A percentile compares a stretch with the other conserved stretches of the same genome.
These are phyloP conservation scores for Terfezia boudieri DNA, from an alignment of 495 filamentous ascomycete genomes.

Conservation along the genomic window DNA sequence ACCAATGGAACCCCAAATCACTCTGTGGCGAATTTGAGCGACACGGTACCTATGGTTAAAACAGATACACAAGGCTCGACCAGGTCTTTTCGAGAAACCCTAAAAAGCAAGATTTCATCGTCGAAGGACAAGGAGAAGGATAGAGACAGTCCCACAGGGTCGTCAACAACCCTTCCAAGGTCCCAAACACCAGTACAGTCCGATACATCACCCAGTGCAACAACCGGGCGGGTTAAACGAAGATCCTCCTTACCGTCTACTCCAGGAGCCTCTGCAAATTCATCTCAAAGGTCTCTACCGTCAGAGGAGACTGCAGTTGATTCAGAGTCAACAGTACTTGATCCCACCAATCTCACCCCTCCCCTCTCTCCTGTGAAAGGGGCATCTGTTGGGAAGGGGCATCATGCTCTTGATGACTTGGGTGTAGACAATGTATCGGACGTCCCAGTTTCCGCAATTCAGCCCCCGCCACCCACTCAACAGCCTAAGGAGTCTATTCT, in stretches of 20 bases:
- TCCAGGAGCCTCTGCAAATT: conserved; percentile 13
- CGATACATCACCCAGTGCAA: conserved; percentile 50
- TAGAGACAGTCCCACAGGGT: conserved; percentile 53
- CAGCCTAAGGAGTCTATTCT: conserved; percentile 59
- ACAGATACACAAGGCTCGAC: conserved; percentile 89
- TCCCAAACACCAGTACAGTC: conserved; percentile 44
- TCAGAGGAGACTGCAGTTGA: conserved; percentile 14
- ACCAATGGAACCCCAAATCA: conserved; percentile 19
- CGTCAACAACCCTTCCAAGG: conserved; percentile 37
- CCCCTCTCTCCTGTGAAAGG: conserved; percentile 82
- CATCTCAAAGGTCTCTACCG: conserved; percentile 18
- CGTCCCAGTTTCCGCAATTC: conserved; percentile 47
- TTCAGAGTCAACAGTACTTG: conserved; percentile 16
- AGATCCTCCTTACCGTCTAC: conserved; percentile 21
- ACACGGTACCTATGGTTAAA: conserved; percentile 60
- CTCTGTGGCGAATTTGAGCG: conserved; percentile 18
- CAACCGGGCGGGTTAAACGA: conserved; percentile 23
- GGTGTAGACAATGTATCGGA: conserved; percentile 97
- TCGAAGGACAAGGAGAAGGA: conserved; percentile 36
- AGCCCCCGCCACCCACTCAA: conserved; percentile 26
- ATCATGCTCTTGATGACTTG: conserved; percentile 58
- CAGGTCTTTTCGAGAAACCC: conserved; percentile 54
- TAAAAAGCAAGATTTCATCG: conserved; percentile 54
- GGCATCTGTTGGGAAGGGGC: conserved; percentile 47
- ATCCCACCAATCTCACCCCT: conserved; percentile 36